Conservation (phyloP, 768 basidiomycete genomes). For the Obba rivulosa region DNA sequence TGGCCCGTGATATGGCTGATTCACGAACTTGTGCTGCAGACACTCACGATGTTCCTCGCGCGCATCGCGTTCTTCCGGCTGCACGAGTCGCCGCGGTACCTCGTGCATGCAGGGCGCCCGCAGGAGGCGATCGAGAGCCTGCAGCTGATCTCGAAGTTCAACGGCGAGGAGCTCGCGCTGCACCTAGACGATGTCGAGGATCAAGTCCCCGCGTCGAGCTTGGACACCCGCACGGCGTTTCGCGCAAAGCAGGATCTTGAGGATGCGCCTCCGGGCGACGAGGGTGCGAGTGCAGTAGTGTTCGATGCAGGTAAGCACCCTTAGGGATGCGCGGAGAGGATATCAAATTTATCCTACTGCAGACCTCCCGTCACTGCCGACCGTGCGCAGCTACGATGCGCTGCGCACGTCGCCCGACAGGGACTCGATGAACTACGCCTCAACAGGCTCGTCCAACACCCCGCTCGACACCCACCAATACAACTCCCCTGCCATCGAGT, state of each 20-base stretch:
- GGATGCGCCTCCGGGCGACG: background rate
- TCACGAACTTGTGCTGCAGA: conserved; percentile 42
- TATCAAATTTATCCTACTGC: too few species aligned
- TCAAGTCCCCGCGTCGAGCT: conserved; percentile 16
- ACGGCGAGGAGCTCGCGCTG: conserved; percentile 67
- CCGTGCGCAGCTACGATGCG: conserved; percentile 10
- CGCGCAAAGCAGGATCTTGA: background rate
- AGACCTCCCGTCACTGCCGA: background rate
- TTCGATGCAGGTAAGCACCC: conserved; percentile 5
- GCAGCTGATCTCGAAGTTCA: conserved; percentile 80
- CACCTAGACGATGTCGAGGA: conserved; percentile 68
- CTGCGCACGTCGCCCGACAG: conserved; percentile 9
- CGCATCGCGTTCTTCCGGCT: conserved; percentile 88
- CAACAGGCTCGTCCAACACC: conserved; percentile 22
- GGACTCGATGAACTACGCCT: conserved; percentile 18
- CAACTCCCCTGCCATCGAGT: conserved; percentile 15
- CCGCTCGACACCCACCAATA: conserved; percentile 23
- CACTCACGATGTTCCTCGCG: conserved; percentile 78
- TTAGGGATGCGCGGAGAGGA: too few species aligned
- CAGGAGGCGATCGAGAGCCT: conserved; percentile 82
- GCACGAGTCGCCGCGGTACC: conserved; percentile 91
- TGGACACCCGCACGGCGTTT: background rate
- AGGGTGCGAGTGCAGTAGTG: background rate
- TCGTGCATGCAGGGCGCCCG: conserved; percentile 83
- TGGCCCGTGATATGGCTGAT: background rate